Conservation (phyloP, 805 yeast species). For the Cyberlindnera mycetangii region DNA sequence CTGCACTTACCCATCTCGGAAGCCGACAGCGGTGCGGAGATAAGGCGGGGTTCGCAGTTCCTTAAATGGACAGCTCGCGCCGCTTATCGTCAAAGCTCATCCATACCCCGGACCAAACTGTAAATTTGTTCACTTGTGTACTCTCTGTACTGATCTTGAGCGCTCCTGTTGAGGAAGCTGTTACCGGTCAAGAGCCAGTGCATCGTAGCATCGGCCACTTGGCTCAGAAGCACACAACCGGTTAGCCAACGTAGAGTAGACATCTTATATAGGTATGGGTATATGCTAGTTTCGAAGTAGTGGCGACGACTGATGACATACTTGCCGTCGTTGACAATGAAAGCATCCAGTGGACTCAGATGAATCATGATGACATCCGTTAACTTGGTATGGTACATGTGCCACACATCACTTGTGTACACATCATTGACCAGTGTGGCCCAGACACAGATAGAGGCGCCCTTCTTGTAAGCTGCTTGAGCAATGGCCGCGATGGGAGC, state of each 20-base stretch:
- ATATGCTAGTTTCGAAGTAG: background rate
- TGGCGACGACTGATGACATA: background rate
- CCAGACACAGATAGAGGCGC: slow-evolving; percentile 2
- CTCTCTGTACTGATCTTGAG: background rate
- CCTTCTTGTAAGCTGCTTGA: slow-evolving; percentile 2
- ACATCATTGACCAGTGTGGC: background rate
- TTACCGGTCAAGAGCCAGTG: slow-evolving; percentile 3
- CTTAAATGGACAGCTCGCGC: background rate
- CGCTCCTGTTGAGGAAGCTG: background rate
- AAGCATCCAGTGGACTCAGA: background rate
- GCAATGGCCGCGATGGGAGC: background rate
- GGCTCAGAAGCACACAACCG: slow-evolving; percentile 1
- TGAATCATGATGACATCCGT: background rate
- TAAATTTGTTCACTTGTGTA: background rate
- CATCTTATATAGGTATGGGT: background rate
- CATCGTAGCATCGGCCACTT: background rate
- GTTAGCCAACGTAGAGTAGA: background rate
- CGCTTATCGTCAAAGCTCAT: background rate
- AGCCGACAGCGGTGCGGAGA: background rate
- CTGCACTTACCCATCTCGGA: background rate
- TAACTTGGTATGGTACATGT: background rate
- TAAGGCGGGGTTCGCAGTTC: background rate
- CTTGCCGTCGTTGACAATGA: background rate
- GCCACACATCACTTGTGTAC: background rate
- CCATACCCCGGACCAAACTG: background rate